These are phyloP conservation scores for Fusarium hainanense DNA, from an alignment of 2,329 filamentous ascomycete genomes.

Conservation along the genomic window DNA sequence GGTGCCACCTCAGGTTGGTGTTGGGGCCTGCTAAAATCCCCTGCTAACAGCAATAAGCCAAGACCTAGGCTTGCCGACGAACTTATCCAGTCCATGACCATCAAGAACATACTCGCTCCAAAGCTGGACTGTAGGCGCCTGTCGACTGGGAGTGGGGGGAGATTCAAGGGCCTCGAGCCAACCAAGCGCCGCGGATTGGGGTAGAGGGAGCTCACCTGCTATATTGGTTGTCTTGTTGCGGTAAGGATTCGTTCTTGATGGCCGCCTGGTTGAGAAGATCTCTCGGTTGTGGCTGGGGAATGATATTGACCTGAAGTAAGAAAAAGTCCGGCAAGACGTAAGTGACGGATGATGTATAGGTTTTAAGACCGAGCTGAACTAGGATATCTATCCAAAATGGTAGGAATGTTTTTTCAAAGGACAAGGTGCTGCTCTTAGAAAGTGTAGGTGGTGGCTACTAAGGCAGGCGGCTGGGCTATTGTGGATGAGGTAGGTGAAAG, in stretches of 20 bases:
- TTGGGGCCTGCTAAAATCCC: conserved; percentile 22
- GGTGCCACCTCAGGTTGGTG: conserved; percentile 31
- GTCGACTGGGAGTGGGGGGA: conserved; percentile 25
- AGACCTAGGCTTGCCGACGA: conserved; percentile 38
- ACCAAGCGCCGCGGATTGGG: conserved; percentile 31
- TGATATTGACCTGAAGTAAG: conserved; percentile 12
- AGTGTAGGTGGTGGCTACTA: conserved; percentile 10
- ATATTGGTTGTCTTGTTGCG: conserved; percentile 19
- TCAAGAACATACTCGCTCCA: conserved; percentile 7
- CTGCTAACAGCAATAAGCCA: conserved; percentile 39
- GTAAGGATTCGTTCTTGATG: conserved; percentile 21
- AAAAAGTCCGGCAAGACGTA: background rate
- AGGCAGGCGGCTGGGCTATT: conserved; percentile 1
- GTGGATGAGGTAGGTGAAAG: conserved; percentile 7
- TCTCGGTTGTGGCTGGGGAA: conserved; percentile 37
- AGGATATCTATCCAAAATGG: conserved; percentile 1
- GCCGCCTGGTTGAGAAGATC: conserved; percentile 20
- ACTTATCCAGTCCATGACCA: conserved; percentile 17
- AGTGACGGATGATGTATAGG: background rate
- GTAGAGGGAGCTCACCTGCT: conserved; percentile 29
- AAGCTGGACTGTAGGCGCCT: conserved; percentile 33
- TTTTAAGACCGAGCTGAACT: background rate
- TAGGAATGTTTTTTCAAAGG: background rate
- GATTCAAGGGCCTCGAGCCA: conserved; percentile 30
- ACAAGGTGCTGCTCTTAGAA: conserved; percentile 13